Evolutionary conservation across 2,329 filamentous ascomycete species (phyloP), one percentile per base, ranked within the genome.

Genomic region (Dactylella cylindrospora): DNA sequence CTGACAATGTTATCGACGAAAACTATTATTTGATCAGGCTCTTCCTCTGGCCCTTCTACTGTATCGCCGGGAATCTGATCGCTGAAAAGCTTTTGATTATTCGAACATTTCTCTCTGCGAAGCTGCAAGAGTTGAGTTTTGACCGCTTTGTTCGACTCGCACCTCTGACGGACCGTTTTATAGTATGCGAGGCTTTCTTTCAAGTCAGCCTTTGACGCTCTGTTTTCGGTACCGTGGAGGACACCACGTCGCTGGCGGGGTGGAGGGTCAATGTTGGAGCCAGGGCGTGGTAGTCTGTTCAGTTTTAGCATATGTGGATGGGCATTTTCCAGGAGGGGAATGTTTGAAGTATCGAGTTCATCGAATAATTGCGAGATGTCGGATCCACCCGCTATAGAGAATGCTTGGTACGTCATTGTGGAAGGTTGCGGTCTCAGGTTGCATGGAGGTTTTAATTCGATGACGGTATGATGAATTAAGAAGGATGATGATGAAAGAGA

Each of bases 171-270:
- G 19, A 38, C 49, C n/a, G 49, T 54, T 10, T 54, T 49, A 15
- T 62, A 62, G 35, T 62, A 62, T 12, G 36, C 28, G 22, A 62
- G 31, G 25, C 49, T 54, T 8, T 54, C 49, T 8, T 49, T 32
- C 2, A 61, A 31, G 17, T 51, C 46, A 12, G 40, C 3, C 15
- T n/a, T 10, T 8, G 39, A 46, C 6, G 25, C 54, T 31, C 32
- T 44, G 12, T 52, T 20, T 5, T 40, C 36, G 2, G 40, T 39
- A 3, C 31, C 31, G 8, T 33, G 40, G 4, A 13, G 3, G 19
- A 19, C 1, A 5, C 33, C n/a, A n/a, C n/a, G n/a, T n/a, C n/a
- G n/a, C 7, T 15, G 23, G 19, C 54, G 39, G 20, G 54, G 54
- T 7, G 54, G 54, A 8, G 43, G 26, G 1, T 13, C 6, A 3